phyloP scores from a whole-genome alignment of 495 filamentous ascomycete genomes.

The Lophium mytilinum region DNA sequence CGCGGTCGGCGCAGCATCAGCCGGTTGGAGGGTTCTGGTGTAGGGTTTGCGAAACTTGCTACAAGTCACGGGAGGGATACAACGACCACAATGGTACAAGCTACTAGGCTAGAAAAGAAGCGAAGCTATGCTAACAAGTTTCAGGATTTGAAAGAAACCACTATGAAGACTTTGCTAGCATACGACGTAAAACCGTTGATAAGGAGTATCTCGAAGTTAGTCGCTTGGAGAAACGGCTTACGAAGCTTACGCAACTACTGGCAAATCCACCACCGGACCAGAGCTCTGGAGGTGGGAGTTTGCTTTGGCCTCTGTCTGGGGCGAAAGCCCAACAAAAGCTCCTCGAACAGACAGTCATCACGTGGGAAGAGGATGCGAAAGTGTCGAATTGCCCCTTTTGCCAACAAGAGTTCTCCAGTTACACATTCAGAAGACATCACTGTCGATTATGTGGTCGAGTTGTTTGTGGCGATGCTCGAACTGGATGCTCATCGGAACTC shows the following conservation, averaged over 20 bases:
- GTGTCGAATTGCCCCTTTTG: constrained; percentile 85
- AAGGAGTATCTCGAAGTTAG: constrained; percentile 77
- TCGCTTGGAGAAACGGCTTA: constrained; percentile 82
- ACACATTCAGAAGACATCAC: constrained; percentile 86
- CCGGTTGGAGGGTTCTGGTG: constrained; percentile 91
- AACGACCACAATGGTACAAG: constrained; percentile 70
- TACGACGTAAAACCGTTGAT: constrained; percentile 71
- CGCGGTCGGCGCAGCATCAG: constrained; percentile 80
- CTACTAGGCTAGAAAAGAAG: background rate
- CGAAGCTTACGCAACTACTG: constrained; percentile 78
- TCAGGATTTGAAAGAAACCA: constrained; percentile 57
- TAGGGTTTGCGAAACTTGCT: constrained; percentile 94
- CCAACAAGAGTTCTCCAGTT: constrained; percentile 84
- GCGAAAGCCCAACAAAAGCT: constrained; percentile 61
- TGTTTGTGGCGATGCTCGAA: constrained; percentile 78
- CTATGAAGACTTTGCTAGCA: constrained; percentile 55
- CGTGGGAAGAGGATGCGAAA: constrained; percentile 85
- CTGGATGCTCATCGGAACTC: constrained; percentile 77
- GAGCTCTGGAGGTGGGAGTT: constrained; percentile 38
- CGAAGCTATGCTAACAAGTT: constrained; percentile 1
- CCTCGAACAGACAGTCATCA: constrained; percentile 84
- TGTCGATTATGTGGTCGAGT: constrained; percentile 89
- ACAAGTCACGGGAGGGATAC: constrained; percentile 91
- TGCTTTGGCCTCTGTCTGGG: constrained; percentile 49
- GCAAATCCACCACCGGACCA: constrained; percentile 59